Base-by-base conservation (phyloP, 352 stramenopile species). In the Pythium graminicola region DNA sequence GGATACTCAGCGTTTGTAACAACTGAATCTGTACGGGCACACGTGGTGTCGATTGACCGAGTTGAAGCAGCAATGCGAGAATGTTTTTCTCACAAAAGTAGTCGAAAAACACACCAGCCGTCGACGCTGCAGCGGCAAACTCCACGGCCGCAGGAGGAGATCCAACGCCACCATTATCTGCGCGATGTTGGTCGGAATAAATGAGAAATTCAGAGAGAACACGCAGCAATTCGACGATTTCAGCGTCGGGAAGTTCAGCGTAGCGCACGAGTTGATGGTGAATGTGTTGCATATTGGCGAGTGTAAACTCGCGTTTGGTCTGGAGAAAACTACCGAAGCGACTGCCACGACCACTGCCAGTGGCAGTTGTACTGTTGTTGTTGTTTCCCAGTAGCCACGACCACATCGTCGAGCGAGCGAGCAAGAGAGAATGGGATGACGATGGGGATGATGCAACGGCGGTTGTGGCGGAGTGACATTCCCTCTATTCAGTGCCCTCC, bases 21-120 rank as follows among this genome's bases (percentile, higher is more conserved):
- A 97, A 69, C 68, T 98, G 87, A 9, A 96, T 80, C 69, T 98
- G 95, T 59, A 92, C 78, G n/a, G 66, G 46, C 16, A 84, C 56
- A 17, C 62, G 69, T 20, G 77, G 63, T 60, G 54, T 19, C 29
- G 74, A 80, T 24, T 72, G 65, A 44, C 82, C 86, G 19, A 94
- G 44, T 38, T 95, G 76, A 8, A 98, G 73, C 10, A 98, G 74
- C 46, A 98, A 70, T 13, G 76, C 76, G 3, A 98, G 64, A 39
- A 98, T 95, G 62, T 96, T 97, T 56, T 97, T 97, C 69, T 98
- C 93, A 57, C 90, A 97, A 69, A 98, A 98, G 71, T 97, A 98
- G 59, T 97, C 89, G 66, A 98, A 98, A 50, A 97, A 91, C 48
- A 75, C 65, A 39, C 73, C 81, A 1, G 54, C 39, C 14, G 66